A percentile compares a stretch with the other conserved stretches of the same genome.
phyloP scores from a whole-genome alignment of 164 flowering plant genomes.

The Amborella trichopoda region DNA sequence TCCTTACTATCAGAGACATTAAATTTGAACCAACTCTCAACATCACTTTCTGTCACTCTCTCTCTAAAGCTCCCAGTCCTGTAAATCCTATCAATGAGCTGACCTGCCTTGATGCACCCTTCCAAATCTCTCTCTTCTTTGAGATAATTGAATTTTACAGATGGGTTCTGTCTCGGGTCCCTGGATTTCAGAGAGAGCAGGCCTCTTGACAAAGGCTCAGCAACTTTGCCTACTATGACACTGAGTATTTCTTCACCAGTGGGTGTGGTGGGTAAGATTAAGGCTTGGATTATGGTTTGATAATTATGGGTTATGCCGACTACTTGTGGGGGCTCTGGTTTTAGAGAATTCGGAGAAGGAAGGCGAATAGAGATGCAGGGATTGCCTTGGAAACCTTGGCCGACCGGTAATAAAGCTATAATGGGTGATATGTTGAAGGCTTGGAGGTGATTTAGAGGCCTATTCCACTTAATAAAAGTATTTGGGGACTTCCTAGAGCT shows the following conservation, averaged over 20 bases:
- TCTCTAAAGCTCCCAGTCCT: slow-evolving; percentile 5
- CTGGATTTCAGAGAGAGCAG: slow-evolving; percentile 13
- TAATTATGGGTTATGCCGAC: slow-evolving; percentile 19
- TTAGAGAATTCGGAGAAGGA: slow-evolving; percentile 4
- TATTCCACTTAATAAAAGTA: slow-evolving; percentile 33
- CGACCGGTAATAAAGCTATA: slow-evolving; percentile 11
- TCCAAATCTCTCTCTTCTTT: slow-evolving; percentile 16
- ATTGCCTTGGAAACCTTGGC: slow-evolving; percentile 23
- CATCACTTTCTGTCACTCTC: slow-evolving; percentile 8
- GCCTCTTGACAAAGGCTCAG: slow-evolving; percentile 22
- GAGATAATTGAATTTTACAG: slow-evolving; percentile 28
- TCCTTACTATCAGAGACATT: too few species aligned
- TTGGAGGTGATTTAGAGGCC: slow-evolving; percentile 24
- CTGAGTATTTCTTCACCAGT: slow-evolving; percentile 12
- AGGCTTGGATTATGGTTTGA: slow-evolving; percentile 15
- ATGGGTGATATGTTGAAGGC: slow-evolving; percentile 15
- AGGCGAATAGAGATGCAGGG: slow-evolving; percentile 15
- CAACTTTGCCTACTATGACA: slow-evolving; percentile 16
- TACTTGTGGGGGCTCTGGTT: slow-evolving; percentile 17
- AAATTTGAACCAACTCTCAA: too few species aligned
- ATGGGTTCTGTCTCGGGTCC: slow-evolving; percentile 25
- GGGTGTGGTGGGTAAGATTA: slow-evolving; percentile 12
- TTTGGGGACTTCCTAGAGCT: slow-evolving; percentile 31
- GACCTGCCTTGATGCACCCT: slow-evolving; percentile 13
- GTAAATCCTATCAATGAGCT: slow-evolving; percentile 12